Evolutionary conservation across 495 filamentous ascomycete species (phyloP).

Genomic region (Evernia prunastri): DNA sequence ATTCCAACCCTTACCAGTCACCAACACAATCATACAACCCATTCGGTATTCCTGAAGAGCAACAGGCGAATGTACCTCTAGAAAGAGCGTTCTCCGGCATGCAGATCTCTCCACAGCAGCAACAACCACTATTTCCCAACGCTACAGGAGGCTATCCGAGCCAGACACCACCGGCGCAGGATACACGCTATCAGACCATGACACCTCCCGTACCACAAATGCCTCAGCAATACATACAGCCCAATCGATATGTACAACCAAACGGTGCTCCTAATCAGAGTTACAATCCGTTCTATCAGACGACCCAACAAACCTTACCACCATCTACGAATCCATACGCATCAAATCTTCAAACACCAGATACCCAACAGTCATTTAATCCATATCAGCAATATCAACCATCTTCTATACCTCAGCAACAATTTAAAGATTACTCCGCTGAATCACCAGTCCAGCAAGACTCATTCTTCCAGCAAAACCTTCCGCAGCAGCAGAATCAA

Average conservation of each 20-base stretch:
- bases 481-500: conserved; percentile 32
- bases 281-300: conserved; percentile 65
- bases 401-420: conserved; percentile 44
- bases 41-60: conserved; percentile 50
- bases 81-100: conserved; percentile 67
- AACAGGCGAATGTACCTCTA: conserved; percentile 47
- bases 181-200: conserved; percentile 48
- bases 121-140: conserved; percentile 72
- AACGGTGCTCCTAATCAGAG: conserved; percentile 38
- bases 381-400: conserved; percentile 38
- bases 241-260: conserved; percentile 40
- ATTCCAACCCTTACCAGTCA: conserved; percentile 27
- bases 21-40: conserved; percentile 52
- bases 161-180: conserved; percentile 43
- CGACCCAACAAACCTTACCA: conserved; percentile 31
- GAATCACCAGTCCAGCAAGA: conserved; percentile 32
- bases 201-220: conserved; percentile 55
- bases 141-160: conserved; percentile 70
- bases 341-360: conserved; percentile 31
- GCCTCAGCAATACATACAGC: conserved; percentile 45
- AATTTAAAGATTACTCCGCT: conserved; percentile 21
- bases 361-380: conserved; percentile 11
- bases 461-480: conserved; percentile 30
- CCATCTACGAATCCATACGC: conserved; percentile 22
- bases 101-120: conserved; percentile 46